These are phyloP conservation scores for Calocybe gambosa DNA, from an alignment of 1,284 basidiomycete species.

Conservation along the genomic window DNA sequence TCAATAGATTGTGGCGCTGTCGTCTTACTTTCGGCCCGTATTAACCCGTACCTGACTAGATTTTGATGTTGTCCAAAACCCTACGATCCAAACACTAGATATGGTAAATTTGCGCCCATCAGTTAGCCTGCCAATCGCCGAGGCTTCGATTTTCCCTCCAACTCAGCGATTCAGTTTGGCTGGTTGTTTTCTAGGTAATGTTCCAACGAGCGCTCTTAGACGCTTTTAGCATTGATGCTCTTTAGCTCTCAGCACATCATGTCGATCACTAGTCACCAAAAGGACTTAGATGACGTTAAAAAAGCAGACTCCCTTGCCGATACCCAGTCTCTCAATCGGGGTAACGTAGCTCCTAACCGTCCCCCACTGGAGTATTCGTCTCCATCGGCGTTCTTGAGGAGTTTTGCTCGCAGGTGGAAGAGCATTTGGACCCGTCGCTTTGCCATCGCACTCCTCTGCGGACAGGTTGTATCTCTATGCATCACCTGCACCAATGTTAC, in stretches of 20 bases:
- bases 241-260: neutral
- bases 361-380: conserved; percentile 62
- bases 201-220: too few relatives aligned
- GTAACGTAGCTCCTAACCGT: conserved; percentile 18
- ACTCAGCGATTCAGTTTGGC: too few relatives aligned
- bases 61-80: too few relatives aligned
- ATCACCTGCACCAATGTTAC: conserved; percentile 83
- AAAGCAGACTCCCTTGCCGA: conserved; percentile 11
- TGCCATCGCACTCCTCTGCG: conserved; percentile 58
- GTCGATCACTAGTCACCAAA: conserved; percentile 6
- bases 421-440: conserved; percentile 75
- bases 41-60: too few relatives aligned
- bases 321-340: conserved; percentile 7
- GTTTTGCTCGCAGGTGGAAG: conserved; percentile 51
- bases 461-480: conserved; percentile 79
- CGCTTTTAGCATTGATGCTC: too few relatives aligned
- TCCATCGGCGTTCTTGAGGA: conserved; percentile 40
- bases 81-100: too few relatives aligned
- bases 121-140: too few relatives aligned
- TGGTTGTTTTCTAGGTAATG: too few relatives aligned
- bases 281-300: conserved; percentile 3
- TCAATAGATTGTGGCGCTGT: too few relatives aligned
- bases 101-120: too few relatives aligned
- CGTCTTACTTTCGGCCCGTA: too few relatives aligned
- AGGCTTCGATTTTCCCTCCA: too few relatives aligned